These are phyloP conservation scores for Pilasporangium apinafurcum DNA, from an alignment of 352 stramenopile species.

Conservation along the genomic window DNA sequence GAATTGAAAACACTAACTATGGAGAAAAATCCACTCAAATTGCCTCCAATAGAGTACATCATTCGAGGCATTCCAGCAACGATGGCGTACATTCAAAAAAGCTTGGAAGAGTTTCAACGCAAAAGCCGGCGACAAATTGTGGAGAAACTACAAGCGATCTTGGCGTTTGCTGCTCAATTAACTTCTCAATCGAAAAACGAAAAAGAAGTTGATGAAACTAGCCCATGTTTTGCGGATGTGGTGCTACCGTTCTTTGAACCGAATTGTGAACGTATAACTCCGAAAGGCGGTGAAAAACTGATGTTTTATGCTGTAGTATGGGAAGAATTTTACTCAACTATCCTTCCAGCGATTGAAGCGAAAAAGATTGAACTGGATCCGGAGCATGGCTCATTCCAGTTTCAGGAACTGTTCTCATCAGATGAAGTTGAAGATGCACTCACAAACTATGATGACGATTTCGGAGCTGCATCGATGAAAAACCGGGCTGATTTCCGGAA, in stretches of 20 bases:
- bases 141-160: slow-evolving; percentile 33
- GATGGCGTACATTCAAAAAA: slow-evolving; percentile 48
- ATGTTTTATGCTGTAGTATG: slow-evolving; percentile 53
- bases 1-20: slow-evolving; percentile 32
- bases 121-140: slow-evolving; percentile 36
- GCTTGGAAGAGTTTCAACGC: slow-evolving; percentile 35
- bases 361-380: slow-evolving; percentile 4
- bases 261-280: slow-evolving; percentile 26
- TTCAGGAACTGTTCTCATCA: slow-evolving; percentile 17
- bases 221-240: background rate
- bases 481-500: slow-evolving; percentile 23
- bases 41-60: slow-evolving; percentile 44
- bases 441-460: slow-evolving; percentile 50
- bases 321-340: slow-evolving; percentile 35
- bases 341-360: slow-evolving; percentile 36
- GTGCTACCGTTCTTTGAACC: slow-evolving; percentile 44
- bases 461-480: slow-evolving; percentile 23
- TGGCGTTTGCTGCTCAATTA: slow-evolving; percentile 30
- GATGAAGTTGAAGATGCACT: slow-evolving; percentile 54
- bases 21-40: slow-evolving; percentile 52
- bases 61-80: slow-evolving; percentile 34
- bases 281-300: slow-evolving; percentile 23
- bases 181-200: slow-evolving; percentile 3
- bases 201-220: background rate
- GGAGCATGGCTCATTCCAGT: slow-evolving; percentile 7